Conservation (phyloP, 306 rosid species). For the Acacia confusa region DNA sequence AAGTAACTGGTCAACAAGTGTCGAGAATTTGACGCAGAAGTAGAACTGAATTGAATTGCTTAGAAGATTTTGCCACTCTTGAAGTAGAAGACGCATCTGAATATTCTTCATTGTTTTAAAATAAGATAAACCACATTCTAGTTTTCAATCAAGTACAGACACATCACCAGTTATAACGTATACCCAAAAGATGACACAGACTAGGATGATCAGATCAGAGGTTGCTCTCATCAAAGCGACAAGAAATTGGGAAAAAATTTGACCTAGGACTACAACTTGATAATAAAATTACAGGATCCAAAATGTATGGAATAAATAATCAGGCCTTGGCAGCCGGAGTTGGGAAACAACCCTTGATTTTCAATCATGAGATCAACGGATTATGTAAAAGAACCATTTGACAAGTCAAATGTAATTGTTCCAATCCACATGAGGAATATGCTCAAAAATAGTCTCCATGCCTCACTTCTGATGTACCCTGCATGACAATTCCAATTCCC, state of each 20-base stretch:
- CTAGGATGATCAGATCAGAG: background rate
- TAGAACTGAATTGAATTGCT: too few relatives aligned
- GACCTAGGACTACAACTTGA: constrained; percentile 32
- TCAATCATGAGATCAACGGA: constrained; percentile 38
- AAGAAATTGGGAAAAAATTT: constrained; percentile 14
- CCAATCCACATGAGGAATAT: constrained; percentile 52
- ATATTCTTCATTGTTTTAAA: too few relatives aligned
- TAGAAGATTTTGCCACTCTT: too few relatives aligned
- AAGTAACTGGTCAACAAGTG: too few relatives aligned
- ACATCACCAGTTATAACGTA: constrained; percentile 30
- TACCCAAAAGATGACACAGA: constrained; percentile 35
- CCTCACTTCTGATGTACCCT: constrained; percentile 48
- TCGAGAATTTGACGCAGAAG: too few relatives aligned
- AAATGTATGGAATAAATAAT: constrained; percentile 21
- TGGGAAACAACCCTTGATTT: constrained; percentile 32
- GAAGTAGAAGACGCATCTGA: too few relatives aligned
- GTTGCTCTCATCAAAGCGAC: background rate
- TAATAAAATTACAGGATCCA: constrained; percentile 38
- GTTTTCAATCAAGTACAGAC: constrained; percentile 19
- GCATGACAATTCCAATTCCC: constrained; percentile 28
- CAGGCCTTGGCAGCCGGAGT: constrained; percentile 47
- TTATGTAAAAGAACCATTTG: constrained; percentile 33
- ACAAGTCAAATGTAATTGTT: constrained; percentile 44
- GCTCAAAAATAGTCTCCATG: constrained; percentile 47
- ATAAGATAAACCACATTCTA: background rate